Evolutionary conservation across 2,329 filamentous ascomycete genomes (phyloP), one percentile per base, ranked within the genome.

Genomic region (Domatiomyces globalis): DNA sequence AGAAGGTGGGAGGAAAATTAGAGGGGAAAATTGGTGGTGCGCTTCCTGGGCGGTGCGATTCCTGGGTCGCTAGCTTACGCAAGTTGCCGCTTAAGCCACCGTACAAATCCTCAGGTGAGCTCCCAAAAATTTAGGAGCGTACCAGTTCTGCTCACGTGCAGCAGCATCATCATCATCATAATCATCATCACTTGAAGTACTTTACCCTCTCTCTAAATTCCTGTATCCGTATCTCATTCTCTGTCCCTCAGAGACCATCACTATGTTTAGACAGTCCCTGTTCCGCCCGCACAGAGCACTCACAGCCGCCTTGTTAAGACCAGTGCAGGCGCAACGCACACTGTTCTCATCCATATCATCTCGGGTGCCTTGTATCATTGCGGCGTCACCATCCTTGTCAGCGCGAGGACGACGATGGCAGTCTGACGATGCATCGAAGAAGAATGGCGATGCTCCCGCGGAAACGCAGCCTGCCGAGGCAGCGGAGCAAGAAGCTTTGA

Each of bases 401-500:
- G 63, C 62, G 49, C 61, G 61, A 55, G 58, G 56, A 33, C 62
- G 60, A 54, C 66, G 70, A 60, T 68, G 63, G 61, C 71, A 72
- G 53, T 73, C 71, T 8, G 70, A 69, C 19, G 69, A 71, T 57
- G 65, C 66, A 36, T 55, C 58, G 19, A 54, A 59, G 42, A 59
- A 66, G 48, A 57, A 65, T 48, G 61, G 65, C 50, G 62, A 64
- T 18, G 62, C 68, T 36, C 63, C 69, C 19, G 68, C 71, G 56
- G 66, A 71, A 62, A 66, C 71, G 56, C 61, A 67, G 51, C 70
- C 71, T 54, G 64, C 67, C 25, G 67, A 71, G 57, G 67, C 66
- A 52, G 66, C 71, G 54, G 65, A 54, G 58, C 71, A 72, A 62
- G 73, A 73, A 53, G 69, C 73, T 33, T 51, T 78, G 45, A 77